Evolutionary conservation across 2,329 filamentous ascomycete species (phyloP).

Genomic region (Thielaviopsis punctulata): DNA sequence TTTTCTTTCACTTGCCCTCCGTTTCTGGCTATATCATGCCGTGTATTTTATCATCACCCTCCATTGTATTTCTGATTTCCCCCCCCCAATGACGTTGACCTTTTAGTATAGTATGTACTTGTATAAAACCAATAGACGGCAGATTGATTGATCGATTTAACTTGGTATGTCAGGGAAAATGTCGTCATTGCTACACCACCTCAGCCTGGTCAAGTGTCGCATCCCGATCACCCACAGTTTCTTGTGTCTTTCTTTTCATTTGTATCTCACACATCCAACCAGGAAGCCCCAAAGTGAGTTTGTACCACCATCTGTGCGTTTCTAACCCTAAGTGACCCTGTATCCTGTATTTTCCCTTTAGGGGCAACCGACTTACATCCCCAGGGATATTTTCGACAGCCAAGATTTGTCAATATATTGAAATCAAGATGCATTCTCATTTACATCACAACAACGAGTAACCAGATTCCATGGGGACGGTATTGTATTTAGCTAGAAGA

Average conservation of each 20-base stretch:
- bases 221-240: not conserved
- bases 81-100: not conserved
- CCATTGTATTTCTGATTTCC: not conserved
- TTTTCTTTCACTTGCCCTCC: not conserved
- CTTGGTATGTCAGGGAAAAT: too few relatives aligned
- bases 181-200: not conserved
- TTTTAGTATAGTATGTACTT: not conserved
- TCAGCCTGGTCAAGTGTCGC: not conserved
- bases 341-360: too few relatives aligned
- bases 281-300: not conserved
- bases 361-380: too few relatives aligned
- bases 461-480: too few relatives aligned
- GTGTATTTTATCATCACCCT: constrained; percentile 6
- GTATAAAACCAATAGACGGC: not conserved
- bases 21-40: not conserved
- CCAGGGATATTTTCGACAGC: too few relatives aligned
- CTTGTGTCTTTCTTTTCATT: not conserved
- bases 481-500: too few relatives aligned
- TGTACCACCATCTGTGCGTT: not conserved
- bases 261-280: not conserved
- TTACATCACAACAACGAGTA: too few relatives aligned
- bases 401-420: too few relatives aligned
- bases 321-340: not conserved
- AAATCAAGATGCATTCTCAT: too few relatives aligned
- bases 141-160: not conserved